Evolutionary conservation across 169 alveolate genomes (phyloP).

Genomic region (Nephromyces sp.): DNA sequence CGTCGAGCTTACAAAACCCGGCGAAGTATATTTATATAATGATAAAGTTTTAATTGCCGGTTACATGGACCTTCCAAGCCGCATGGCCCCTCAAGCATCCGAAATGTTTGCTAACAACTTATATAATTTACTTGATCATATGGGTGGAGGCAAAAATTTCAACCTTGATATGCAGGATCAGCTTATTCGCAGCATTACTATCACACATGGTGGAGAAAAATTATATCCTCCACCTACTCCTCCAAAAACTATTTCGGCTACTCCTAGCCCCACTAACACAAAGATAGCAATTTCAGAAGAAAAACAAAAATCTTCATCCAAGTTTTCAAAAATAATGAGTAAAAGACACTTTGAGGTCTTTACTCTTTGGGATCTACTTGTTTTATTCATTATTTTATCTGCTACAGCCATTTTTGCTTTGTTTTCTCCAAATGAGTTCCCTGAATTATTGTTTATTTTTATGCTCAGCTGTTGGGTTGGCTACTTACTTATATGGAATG

Average conservation of each 20-base stretch:
- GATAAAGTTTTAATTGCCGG: constrained; percentile 71
- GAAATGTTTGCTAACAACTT: constrained; percentile 61
- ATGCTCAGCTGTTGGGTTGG: constrained; percentile 62
- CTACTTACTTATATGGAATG: constrained; percentile 71
- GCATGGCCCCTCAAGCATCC: constrained; percentile 64
- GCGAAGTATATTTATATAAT: constrained; percentile 33
- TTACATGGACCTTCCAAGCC: constrained; percentile 66
- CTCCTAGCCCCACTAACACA: not conserved
- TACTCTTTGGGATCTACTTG: not conserved
- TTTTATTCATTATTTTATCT: not conserved
- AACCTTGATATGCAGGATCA: constrained; percentile 44
- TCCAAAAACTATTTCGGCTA: not conserved
- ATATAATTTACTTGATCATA: constrained; percentile 36
- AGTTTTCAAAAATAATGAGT: not conserved
- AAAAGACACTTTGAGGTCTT: not conserved
- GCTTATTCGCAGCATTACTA: constrained; percentile 36
- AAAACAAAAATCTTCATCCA: not conserved
- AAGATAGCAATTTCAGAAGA: not conserved
- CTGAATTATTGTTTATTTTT: constrained; percentile 8
- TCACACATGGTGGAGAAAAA: constrained; percentile 36
- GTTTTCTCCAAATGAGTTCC: not conserved
- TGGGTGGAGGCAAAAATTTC: constrained; percentile 49
- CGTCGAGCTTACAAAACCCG: constrained; percentile 49
- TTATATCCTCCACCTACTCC: constrained; percentile 1
- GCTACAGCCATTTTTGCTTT: not conserved